phyloP scores from a whole-genome alignment of 1,284 basidiomycete species.

The Coniferiporia sulphurascens region DNA sequence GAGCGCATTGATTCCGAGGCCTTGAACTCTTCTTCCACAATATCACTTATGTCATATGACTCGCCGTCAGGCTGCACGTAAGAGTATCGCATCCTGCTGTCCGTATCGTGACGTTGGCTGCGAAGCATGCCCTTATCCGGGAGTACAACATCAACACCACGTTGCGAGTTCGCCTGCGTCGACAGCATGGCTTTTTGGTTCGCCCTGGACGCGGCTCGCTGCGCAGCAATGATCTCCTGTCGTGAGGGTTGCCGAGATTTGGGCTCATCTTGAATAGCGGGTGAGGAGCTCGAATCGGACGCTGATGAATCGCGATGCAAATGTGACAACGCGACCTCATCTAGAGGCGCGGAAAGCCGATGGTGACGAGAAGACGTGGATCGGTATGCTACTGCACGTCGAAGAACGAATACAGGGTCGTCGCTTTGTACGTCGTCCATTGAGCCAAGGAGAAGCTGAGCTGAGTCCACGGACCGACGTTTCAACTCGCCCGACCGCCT shows the following conservation, averaged over 20 bases:
- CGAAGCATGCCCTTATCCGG: conserved; percentile 83
- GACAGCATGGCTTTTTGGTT: conserved; percentile 85
- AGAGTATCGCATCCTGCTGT: conserved; percentile 82
- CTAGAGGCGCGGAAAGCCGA: conserved; percentile 64
- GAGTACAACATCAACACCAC: conserved; percentile 83
- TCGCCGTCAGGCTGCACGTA: conserved; percentile 85
- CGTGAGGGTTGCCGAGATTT: conserved; percentile 54
- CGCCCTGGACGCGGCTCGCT: conserved; percentile 78
- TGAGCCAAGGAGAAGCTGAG: conserved; percentile 58
- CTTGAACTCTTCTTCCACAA: conserved; percentile 81
- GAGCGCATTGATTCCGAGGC: conserved; percentile 24
- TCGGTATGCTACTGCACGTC: conserved; percentile 69
- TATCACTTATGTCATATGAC: conserved; percentile 87
- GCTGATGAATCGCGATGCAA: conserved; percentile 58
- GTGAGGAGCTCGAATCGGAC: conserved; percentile 35
- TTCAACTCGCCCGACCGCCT: conserved; percentile 60
- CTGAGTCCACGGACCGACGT: conserved; percentile 85
- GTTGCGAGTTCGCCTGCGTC: conserved; percentile 75
- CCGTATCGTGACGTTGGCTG: conserved; percentile 66
- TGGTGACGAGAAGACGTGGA: conserved; percentile 50
- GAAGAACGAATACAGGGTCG: conserved; percentile 88
- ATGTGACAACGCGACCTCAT: conserved; percentile 70
- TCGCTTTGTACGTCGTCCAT: conserved; percentile 72
- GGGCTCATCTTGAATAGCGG: conserved; percentile 31
- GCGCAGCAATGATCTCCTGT: conserved; percentile 90